These are phyloP conservation scores for Mortierella sp. DNA, from an alignment of 371 early-diverging fungal species.

Conservation along the genomic window DNA sequence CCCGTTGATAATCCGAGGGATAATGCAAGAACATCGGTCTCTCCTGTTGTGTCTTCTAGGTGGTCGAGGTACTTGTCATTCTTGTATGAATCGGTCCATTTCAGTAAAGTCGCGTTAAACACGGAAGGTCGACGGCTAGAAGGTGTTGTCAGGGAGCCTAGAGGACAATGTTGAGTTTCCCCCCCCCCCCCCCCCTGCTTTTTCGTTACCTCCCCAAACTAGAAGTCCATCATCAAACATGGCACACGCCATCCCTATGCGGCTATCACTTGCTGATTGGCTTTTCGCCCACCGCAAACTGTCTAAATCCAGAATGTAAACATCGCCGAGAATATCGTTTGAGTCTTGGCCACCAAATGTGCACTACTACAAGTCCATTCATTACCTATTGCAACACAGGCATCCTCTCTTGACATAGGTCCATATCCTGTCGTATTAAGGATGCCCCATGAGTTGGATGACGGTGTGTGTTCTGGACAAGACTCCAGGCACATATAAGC, in stretches of 20 bases:
- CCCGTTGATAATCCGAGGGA: conserved; percentile 16
- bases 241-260: conserved; percentile 31
- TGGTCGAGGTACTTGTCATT: not conserved
- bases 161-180: not conserved
- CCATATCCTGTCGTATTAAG: conserved; percentile 18
- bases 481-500: conserved; percentile 5
- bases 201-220: conserved; percentile 30
- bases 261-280: not conserved
- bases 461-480: conserved; percentile 31
- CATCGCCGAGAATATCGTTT: conserved; percentile 9
- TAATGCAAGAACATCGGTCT: conserved; percentile 3
- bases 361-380: not conserved
- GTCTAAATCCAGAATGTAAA: conserved; percentile 28
- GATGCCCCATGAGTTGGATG: conserved; percentile 19
- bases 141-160: conserved; percentile 13
- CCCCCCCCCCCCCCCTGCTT: not conserved
- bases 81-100: conserved; percentile 23
- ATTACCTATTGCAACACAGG: conserved; percentile 38
- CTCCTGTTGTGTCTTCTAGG: not conserved
- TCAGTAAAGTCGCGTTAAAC: conserved; percentile 17
- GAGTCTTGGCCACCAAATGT: conserved; percentile 24
- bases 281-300: conserved; percentile 24
- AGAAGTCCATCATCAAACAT: conserved; percentile 36
- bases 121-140: not conserved
- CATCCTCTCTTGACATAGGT: conserved; percentile 25